Conservation (phyloP, 129 eudicot genomes). For the Escallonia herrerae region DNA sequence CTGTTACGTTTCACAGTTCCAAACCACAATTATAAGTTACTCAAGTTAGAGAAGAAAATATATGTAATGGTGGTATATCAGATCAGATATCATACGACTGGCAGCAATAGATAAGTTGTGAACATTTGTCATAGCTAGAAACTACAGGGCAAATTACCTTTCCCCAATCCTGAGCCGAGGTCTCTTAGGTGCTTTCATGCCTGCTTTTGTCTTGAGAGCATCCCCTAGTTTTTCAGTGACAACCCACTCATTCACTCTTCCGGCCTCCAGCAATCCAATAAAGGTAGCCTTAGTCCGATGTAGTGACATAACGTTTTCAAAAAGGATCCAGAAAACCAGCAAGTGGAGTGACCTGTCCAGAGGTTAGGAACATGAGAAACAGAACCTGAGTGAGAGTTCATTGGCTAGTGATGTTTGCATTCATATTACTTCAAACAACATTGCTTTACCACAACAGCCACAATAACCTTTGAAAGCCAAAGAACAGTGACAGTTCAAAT, state of each 20-base stretch:
- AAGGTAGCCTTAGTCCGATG: conserved; percentile 69
- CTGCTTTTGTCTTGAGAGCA: conserved; percentile 40
- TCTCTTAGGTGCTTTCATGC: conserved; percentile 24
- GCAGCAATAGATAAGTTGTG: too few species aligned
- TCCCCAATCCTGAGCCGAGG: conserved; percentile 40
- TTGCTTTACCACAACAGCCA: too few species aligned
- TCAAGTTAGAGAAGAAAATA: too few species aligned
- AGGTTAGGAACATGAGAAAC: not conserved
- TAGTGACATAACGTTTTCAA: conserved; percentile 64
- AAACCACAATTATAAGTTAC: not conserved
- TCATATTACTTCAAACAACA: not conserved
- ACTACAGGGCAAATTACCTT: conserved; percentile 22
- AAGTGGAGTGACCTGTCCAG: conserved; percentile 51
- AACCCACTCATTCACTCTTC: conserved; percentile 64
- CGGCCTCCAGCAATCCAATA: conserved; percentile 57
- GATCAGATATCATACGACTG: too few species aligned
- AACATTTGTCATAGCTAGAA: not conserved
- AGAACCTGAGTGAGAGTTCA: not conserved
- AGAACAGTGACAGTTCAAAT: not conserved
- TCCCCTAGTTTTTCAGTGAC: conserved; percentile 65
- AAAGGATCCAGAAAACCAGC: conserved; percentile 65
- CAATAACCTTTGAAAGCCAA: not conserved
- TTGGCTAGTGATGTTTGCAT: not conserved
- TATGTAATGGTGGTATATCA: too few species aligned
- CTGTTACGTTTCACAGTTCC: conserved; percentile 13